Evolutionary conservation across 202 grass and related monocot genomes (phyloP).

Genomic region (Panicum virgatum): DNA sequence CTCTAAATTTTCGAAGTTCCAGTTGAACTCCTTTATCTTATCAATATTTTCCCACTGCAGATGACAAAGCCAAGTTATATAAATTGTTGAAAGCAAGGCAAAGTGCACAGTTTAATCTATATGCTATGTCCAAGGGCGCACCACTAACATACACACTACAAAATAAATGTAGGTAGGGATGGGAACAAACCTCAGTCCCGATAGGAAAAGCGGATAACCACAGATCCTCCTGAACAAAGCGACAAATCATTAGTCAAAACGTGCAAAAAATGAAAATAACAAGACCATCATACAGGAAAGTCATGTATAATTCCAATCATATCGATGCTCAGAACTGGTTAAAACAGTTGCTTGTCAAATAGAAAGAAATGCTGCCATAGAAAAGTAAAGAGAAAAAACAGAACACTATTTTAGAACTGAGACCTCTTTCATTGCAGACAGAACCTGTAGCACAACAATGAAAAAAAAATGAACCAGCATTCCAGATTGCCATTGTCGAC

Average conservation of each 20-base stretch:
- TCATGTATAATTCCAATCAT: background rate
- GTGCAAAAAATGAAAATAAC: background rate
- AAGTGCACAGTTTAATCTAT: background rate
- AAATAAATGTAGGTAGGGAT: background rate
- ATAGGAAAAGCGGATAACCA: slow-evolving; percentile 82
- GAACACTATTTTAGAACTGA: too few relatives aligned
- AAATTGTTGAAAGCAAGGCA: background rate
- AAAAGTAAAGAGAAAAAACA: background rate
- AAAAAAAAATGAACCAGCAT: background rate
- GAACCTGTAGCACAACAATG: background rate
- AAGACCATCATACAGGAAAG: background rate
- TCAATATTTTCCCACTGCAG: slow-evolving; percentile 94
- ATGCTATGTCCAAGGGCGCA: slow-evolving; percentile 8
- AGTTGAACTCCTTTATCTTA: slow-evolving; percentile 83
- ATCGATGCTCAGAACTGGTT: background rate
- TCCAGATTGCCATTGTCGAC: too few relatives aligned
- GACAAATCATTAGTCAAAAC: slow-evolving; percentile 22
- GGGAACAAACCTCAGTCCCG: slow-evolving; percentile 77
- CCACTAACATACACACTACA: background rate
- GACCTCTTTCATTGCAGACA: background rate
- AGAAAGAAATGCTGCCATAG: background rate
- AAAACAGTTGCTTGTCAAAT: background rate
- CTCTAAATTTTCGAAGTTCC: slow-evolving; percentile 93
- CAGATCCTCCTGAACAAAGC: slow-evolving; percentile 69
- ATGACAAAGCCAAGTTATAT: slow-evolving; percentile 8